Evolutionary conservation across 2,329 filamentous ascomycete species (phyloP), one percentile per base, ranked within the genome.

Genomic region (Stachybotrys elegans): DNA sequence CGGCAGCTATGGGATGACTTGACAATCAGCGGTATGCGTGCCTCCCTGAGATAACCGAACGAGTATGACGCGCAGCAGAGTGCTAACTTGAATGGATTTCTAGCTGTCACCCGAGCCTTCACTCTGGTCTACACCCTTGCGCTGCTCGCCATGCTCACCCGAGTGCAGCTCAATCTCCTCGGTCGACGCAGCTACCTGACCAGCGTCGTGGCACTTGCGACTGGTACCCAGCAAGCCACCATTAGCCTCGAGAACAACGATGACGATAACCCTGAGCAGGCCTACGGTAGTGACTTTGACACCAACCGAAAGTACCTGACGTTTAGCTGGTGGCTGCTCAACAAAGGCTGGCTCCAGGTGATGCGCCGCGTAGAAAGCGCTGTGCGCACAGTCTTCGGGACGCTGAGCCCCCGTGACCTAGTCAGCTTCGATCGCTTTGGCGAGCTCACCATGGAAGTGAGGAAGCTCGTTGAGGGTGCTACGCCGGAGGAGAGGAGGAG

Each of bases 251-350:
- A 96, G 69, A 93, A 97, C 64, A 84, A 94, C 58, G 92, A 96
- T 60, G 91, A 96, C 61, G 88, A 93, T 60, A 85, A 86, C 57
- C 74, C 79, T 16, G 87, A 92, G 43, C 86, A 91, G 55, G 78
- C 83, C 4, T 90, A 94, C 60, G 90, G 90, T 36, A 92, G 87
- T 63, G 93, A 98, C 65, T 96, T 95, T 54, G 91, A 96, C 64
- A 95, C 90, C 25, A 98, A 98, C 66, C 79, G 91, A 55, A 87
- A 88, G 59, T 98, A 97, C 60, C 75, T 98, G 40, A 94, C 91
- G 32, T 95, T 97, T 63, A 95, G 89, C 67, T 98, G 93, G 93
- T 98, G 92, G 91, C 71, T 98, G 38, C 74, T 98, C 39, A 92
- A 98, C 67, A 81, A 82, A 52, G 93, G 93, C 35, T 97, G 90